Evolutionary conservation across 2,329 filamentous ascomycete species (phyloP).

Genomic region (Claviceps spartinae): DNA sequence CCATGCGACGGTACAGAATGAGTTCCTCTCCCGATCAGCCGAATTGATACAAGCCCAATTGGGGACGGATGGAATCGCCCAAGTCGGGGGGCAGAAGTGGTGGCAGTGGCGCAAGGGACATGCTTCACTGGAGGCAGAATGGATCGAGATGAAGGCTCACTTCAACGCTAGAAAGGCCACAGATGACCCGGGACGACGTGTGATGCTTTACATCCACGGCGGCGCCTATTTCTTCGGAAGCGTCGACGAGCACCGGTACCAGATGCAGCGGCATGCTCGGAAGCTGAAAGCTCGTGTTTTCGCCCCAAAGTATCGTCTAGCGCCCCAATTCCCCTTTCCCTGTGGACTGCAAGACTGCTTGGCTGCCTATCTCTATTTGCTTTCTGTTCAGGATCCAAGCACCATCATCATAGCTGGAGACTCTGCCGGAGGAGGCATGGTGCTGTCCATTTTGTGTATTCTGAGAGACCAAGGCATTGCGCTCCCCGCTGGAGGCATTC

Average conservation of each 20-base stretch:
- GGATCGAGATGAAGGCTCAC: slow-evolving; percentile 90
- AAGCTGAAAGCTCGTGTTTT: slow-evolving; percentile 86
- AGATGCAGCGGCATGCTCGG: slow-evolving; percentile 88
- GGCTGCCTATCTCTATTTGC: slow-evolving; percentile 72
- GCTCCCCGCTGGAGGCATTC: slow-evolving; percentile 74
- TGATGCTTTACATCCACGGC: slow-evolving; percentile 91
- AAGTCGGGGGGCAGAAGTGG: slow-evolving; percentile 73
- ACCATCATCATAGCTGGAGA: slow-evolving; percentile 85
- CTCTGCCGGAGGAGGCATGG: slow-evolving; percentile 87
- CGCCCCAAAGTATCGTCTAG: slow-evolving; percentile 73
- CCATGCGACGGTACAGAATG: slow-evolving; percentile 48
- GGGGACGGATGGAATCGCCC: slow-evolving; percentile 58
- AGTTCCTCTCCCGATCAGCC: slow-evolving; percentile 54
- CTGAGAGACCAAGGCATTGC: slow-evolving; percentile 73
- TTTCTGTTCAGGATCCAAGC: slow-evolving; percentile 60
- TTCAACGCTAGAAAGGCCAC: slow-evolving; percentile 50
- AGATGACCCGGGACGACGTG: slow-evolving; percentile 48
- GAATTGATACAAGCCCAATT: slow-evolving; percentile 56
- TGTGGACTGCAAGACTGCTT: slow-evolving; percentile 85
- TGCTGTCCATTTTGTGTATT: slow-evolving; percentile 63
- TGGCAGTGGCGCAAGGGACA: slow-evolving; percentile 73
- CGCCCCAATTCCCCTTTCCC: slow-evolving; percentile 91
- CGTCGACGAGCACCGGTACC: slow-evolving; percentile 93
- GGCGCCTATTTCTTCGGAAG: slow-evolving; percentile 94
- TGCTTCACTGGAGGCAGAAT: slow-evolving; percentile 63